Evolutionary conservation across 495 filamentous ascomycete genomes (phyloP).

Genomic region (Elasticomyces elasticus): DNA sequence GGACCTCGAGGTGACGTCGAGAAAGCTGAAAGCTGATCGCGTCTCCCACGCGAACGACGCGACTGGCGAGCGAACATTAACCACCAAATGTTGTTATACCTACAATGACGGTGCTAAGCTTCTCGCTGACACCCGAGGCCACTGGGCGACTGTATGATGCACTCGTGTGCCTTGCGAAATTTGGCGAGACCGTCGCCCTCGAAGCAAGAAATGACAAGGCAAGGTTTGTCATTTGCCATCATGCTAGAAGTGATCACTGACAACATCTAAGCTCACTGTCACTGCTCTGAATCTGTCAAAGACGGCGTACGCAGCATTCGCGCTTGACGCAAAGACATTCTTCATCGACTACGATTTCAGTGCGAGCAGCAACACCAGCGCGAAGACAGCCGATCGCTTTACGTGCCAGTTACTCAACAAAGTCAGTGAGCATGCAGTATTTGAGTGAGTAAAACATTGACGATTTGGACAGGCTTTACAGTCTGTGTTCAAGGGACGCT

Average conservation of each 20-base stretch:
- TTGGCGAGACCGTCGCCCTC: conserved; percentile 79
- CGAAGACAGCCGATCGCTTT: conserved; percentile 44
- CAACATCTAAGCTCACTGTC: conserved; percentile 53
- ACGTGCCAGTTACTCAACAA: conserved; percentile 67
- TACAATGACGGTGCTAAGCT: conserved; percentile 57
- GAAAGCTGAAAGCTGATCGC: background rate
- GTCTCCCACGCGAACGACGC: background rate
- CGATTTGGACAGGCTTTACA: conserved; percentile 47
- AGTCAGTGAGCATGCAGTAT: conserved; percentile 32
- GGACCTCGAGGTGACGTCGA: background rate
- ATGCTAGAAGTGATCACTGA: background rate
- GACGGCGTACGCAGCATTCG: conserved; percentile 80
- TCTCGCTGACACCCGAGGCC: conserved; percentile 67
- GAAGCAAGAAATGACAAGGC: conserved; percentile 71
- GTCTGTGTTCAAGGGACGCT: conserved; percentile 61
- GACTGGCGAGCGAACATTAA: background rate
- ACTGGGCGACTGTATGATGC: conserved; percentile 68
- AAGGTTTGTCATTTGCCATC: background rate
- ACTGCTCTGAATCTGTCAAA: conserved; percentile 86
- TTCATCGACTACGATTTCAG: conserved; percentile 68
- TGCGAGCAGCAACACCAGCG: conserved; percentile 30
- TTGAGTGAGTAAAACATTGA: too few relatives aligned
- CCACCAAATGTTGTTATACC: background rate
- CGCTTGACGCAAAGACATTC: conserved; percentile 61
- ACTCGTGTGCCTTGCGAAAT: conserved; percentile 80